Conservation (phyloP, 768 basidiomycete genomes). For the Paxillus involutus region DNA sequence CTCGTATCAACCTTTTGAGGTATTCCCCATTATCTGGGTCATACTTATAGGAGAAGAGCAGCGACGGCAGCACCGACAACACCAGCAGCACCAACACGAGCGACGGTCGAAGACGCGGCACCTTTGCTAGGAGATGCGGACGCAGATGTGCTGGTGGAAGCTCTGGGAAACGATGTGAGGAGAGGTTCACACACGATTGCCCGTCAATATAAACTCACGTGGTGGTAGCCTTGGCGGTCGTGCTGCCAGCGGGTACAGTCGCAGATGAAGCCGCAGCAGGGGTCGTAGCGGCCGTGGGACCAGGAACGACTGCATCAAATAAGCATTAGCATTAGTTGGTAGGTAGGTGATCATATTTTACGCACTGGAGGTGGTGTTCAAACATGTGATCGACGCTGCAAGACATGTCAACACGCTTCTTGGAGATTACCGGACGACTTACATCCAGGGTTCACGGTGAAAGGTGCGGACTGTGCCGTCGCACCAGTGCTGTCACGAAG, state of each 20-base stretch:
- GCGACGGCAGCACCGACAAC: slow-evolving; percentile 33
- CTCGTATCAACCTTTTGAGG: slow-evolving; percentile 19
- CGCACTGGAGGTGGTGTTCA: slow-evolving; percentile 25
- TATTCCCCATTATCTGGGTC: background rate
- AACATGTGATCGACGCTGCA: slow-evolving; percentile 37
- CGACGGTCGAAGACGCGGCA: slow-evolving; percentile 40
- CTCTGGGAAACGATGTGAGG: slow-evolving; percentile 6
- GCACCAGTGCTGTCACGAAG: slow-evolving; percentile 62
- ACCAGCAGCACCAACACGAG: slow-evolving; percentile 46
- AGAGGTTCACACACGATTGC: slow-evolving; percentile 4
- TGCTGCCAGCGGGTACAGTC: slow-evolving; percentile 1
- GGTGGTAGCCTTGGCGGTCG: slow-evolving; percentile 4
- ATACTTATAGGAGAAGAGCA: slow-evolving; percentile 38
- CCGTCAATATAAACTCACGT: slow-evolving; percentile 18
- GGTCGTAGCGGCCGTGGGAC: slow-evolving; percentile 16
- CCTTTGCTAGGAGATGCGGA: slow-evolving; percentile 29
- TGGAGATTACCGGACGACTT: slow-evolving; percentile 24
- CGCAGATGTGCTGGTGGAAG: slow-evolving; percentile 20
- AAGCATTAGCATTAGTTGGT: slow-evolving; percentile 14
- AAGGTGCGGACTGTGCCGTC: slow-evolving; percentile 47
- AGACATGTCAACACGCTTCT: slow-evolving; percentile 10
- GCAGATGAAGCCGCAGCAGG: background rate
- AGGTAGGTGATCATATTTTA: slow-evolving; percentile 15
- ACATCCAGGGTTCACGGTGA: slow-evolving; percentile 53
- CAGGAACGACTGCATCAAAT: slow-evolving; percentile 19